Conservation (phyloP, 2,329 filamentous ascomycete species). For the Leptographium galeiforme region DNA sequence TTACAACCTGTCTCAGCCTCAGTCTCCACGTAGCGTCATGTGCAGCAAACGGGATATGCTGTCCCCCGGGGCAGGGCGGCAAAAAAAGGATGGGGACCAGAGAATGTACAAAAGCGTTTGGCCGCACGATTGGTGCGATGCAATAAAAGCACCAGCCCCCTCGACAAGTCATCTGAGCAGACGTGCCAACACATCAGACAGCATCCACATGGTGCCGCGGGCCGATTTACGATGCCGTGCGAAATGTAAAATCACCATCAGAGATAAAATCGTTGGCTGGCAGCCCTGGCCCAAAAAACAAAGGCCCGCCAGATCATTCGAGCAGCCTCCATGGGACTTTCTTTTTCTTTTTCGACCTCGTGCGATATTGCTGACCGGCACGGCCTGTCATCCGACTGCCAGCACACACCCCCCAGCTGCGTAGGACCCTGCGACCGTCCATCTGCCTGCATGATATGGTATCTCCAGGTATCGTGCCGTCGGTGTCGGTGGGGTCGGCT, state of each 20-base stretch:
- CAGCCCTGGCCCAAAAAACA: too few species aligned
- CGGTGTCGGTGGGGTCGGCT: not conserved
- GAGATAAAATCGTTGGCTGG: not conserved
- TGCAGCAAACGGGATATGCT: not conserved
- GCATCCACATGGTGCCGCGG: not conserved
- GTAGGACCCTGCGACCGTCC: not conserved
- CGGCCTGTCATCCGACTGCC: too few species aligned
- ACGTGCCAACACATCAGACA: not conserved
- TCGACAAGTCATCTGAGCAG: not conserved
- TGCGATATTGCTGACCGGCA: too few species aligned
- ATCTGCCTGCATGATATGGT: not conserved
- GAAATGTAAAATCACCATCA: not conserved
- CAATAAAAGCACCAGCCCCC: not conserved
- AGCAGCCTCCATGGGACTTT: not conserved
- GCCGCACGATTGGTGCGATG: not conserved
- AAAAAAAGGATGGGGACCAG: not conserved
- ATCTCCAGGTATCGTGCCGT: not conserved
- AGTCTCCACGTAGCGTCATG: too few species aligned
- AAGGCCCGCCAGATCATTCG: not conserved
- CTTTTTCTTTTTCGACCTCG: not conserved
- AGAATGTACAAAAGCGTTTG: not conserved
- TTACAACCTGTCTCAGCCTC: too few species aligned
- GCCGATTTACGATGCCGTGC: too few species aligned
- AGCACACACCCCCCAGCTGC: too few species aligned
- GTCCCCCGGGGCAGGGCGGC: not conserved